Evolutionary conservation across 176 grass and related monocot genomes (phyloP).

Genomic region (Coix lacrymajobi): DNA sequence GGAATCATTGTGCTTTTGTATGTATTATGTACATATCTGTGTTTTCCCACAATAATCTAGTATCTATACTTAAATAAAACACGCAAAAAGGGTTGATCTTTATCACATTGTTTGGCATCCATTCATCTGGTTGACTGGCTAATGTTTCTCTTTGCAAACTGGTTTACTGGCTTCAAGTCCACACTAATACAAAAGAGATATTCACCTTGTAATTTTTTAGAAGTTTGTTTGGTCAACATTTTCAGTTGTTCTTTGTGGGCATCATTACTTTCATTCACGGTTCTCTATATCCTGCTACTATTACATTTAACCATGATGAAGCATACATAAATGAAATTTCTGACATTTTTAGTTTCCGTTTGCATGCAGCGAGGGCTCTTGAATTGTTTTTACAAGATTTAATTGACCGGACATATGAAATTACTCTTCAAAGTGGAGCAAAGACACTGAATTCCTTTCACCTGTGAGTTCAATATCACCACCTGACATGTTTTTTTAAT

Average conservation of each 20-base stretch:
- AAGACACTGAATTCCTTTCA: constrained; percentile 98
- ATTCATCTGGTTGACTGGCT: not conserved
- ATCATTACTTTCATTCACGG: not conserved
- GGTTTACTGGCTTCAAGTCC: not conserved
- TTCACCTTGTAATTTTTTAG: not conserved
- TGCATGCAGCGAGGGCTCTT: constrained; percentile 80
- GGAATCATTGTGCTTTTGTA: constrained; percentile 6
- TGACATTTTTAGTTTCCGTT: constrained; percentile 22
- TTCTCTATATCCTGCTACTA: not conserved
- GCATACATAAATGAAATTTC: not conserved
- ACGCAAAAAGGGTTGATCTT: not conserved
- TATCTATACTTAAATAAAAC: not conserved
- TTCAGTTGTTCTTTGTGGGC: not conserved
- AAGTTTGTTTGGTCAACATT: not conserved
- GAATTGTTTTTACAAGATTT: constrained; percentile 99
- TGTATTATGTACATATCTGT: constrained; percentile 1
- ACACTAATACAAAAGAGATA: not conserved
- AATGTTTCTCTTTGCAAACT: not conserved
- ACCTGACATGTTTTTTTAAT: not conserved
- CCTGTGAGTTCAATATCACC: constrained; percentile 61
- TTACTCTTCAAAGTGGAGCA: constrained; percentile 95
- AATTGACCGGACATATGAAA: constrained; percentile 83
- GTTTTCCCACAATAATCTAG: not conserved
- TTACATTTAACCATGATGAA: constrained; percentile 8
- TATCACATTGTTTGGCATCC: not conserved